Base-by-base conservation (phyloP, 2,329 filamentous ascomycete genomes). In the Apiospora koreana region DNA sequence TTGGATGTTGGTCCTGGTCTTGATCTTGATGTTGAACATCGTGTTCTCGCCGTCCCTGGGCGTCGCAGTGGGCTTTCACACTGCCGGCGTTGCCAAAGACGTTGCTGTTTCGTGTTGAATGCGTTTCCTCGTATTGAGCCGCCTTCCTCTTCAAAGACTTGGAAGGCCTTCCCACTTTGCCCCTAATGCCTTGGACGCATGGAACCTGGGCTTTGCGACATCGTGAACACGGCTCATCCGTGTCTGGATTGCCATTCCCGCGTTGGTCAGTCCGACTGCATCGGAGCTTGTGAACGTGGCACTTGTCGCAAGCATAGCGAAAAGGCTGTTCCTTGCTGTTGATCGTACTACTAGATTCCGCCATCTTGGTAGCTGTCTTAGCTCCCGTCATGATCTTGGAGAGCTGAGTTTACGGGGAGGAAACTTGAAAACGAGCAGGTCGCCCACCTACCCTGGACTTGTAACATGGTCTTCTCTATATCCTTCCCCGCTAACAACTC, bases 271-370 rank as follows among this genome's bases (percentile, higher is more conserved):
- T 28, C 16, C 65, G 41, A 10, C 25, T 66, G 25, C 65, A 66
- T 16, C 65, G 65, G 41, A 66, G 41, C 65, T 66, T 66, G n/a
- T 66, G 41, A 12, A 43, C 23, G 18, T 66, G 65, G 65, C 65
- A 66, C n/a, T 41, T 41, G 25, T 66, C 65, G 12, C 65, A 66
- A 1, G 65, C 65, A 45, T 46, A 66, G n/a, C 65, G 65, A 10
- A 66, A 43, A 31, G 38, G 65, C n/a, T 66, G 65, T n/a, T 46
- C 65, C 42, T 46, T 66, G 10, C 41, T 42, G 21, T 65, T 42
- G 21, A 23, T 8, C 1, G 45, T 12, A 48, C 45, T 0, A n/a
- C 1, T 1, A 2, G 21, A 1, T 2, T 6, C n/a, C 9, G 45
- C 45, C 45, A 48, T 48, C 9, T 25, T 2, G 45, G 45, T 48